Evolutionary conservation across 2,329 filamentous ascomycete genomes (phyloP).

Genomic region (Arachnomyces sp.): DNA sequence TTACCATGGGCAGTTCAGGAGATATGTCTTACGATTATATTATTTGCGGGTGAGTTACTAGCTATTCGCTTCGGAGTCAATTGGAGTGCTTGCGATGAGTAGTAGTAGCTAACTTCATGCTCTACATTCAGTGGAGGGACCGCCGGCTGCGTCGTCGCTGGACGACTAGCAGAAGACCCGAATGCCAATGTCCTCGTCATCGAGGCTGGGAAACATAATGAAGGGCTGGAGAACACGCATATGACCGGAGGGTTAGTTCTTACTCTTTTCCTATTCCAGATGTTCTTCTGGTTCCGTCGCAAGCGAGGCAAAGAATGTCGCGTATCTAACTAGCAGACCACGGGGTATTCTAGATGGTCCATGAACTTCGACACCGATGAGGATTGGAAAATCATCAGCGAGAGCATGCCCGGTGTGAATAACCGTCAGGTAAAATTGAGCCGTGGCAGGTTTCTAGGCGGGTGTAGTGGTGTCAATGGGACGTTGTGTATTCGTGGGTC

Average conservation of each 20-base stretch:
- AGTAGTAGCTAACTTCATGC: too few species aligned
- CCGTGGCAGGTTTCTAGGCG: conserved; percentile 37
- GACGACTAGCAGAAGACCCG: conserved; percentile 40
- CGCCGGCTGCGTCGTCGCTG: conserved; percentile 43
- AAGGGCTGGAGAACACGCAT: conserved; percentile 39
- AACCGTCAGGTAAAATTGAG: conserved; percentile 37
- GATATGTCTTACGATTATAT: conserved; percentile 21
- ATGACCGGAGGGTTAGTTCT: conserved; percentile 36
- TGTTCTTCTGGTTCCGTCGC: too few species aligned
- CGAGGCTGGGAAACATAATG: conserved; percentile 40
- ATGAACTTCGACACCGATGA: conserved; percentile 34
- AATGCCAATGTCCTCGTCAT: conserved; percentile 31
- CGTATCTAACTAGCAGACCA: too few species aligned
- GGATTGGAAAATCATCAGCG: conserved; percentile 40
- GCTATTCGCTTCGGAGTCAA: neutral
- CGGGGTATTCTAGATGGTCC: too few species aligned
- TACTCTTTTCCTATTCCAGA: conserved; percentile 24
- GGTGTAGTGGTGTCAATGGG: conserved; percentile 37
- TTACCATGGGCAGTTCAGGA: conserved; percentile 11
- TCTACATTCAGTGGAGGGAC: conserved; percentile 35
- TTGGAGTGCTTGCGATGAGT: conserved; percentile 1
- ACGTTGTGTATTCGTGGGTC: conserved; percentile 37
- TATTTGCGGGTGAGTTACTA: conserved; percentile 15
- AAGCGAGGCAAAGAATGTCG: too few species aligned
- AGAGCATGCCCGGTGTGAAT: conserved; percentile 33